phyloP scores from a whole-genome alignment of 768 basidiomycete genomes.

The Candolleomyces efflorescens region DNA sequence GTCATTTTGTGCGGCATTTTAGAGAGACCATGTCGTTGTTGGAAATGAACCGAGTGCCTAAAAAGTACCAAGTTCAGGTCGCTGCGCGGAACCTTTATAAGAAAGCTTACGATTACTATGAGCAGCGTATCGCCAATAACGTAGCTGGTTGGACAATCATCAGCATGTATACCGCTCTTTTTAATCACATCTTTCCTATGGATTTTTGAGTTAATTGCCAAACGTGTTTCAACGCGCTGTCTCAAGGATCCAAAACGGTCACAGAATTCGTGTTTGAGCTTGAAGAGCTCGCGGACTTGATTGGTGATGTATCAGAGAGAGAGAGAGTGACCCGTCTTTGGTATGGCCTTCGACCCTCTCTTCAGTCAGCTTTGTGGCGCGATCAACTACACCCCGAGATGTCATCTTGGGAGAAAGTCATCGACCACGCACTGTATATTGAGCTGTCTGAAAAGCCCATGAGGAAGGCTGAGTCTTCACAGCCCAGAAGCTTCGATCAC shows the following conservation, averaged over 20 bases:
- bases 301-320: constrained; percentile 20
- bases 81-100: no score
- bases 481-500: neutral
- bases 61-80: no score
- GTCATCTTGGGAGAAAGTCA: neutral
- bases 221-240: constrained; percentile 15
- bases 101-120: constrained; percentile 27
- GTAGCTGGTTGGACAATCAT: constrained; percentile 20
- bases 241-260: constrained; percentile 23
- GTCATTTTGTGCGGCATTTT: no score
- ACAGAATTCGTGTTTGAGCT: constrained; percentile 27
- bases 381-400: neutral
- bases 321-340: neutral
- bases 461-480: neutral
- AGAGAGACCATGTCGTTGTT: no score
- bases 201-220: constrained; percentile 21
- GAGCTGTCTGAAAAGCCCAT: neutral
- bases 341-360: neutral
- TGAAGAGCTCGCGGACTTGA: constrained; percentile 28
- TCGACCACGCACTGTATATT: neutral
- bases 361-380: neutral
- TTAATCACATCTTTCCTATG: constrained; percentile 33
- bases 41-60: no score
- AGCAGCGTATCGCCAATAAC: constrained; percentile 21
- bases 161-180: constrained; percentile 29